Evolutionary conservation across 768 basidiomycete genomes (phyloP).

Genomic region (Ephemerocybe angulata): DNA sequence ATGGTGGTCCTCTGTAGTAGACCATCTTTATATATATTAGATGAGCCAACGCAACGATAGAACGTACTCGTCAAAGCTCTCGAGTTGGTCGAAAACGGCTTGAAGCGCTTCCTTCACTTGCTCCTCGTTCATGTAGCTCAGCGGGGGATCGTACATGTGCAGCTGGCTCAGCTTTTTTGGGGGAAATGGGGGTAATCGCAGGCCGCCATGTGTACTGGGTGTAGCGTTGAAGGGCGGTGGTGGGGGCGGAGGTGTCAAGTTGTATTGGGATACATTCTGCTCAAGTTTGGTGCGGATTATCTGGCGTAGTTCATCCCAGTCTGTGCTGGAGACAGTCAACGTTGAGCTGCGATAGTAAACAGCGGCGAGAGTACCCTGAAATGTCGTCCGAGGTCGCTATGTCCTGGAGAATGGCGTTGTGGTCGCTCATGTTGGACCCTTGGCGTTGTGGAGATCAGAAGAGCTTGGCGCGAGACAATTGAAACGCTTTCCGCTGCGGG

Average conservation of each 20-base stretch:
- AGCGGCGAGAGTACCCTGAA: slow-evolving; percentile 40
- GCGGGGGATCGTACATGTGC: slow-evolving; percentile 51
- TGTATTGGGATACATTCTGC: slow-evolving; percentile 52
- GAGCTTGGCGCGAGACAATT: background rate
- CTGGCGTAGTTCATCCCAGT: slow-evolving; percentile 68
- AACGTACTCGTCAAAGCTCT: slow-evolving; percentile 72
- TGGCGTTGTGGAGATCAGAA: slow-evolving; percentile 1
- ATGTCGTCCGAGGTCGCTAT: slow-evolving; percentile 64
- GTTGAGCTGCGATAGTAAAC: background rate
- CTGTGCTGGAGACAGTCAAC: slow-evolving; percentile 39
- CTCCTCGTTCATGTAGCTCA: slow-evolving; percentile 55
- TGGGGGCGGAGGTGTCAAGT: slow-evolving; percentile 31
- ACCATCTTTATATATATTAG: slow-evolving; percentile 5
- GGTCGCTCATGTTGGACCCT: background rate
- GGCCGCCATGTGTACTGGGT: slow-evolving; percentile 50
- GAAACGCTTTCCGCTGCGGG: background rate
- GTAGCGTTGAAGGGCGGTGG: slow-evolving; percentile 42
- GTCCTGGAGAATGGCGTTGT: slow-evolving; percentile 49
- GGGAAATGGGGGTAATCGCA: slow-evolving; percentile 72
- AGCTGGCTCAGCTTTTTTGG: slow-evolving; percentile 48
- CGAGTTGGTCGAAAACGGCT: slow-evolving; percentile 57
- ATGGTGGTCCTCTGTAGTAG: slow-evolving; percentile 56
- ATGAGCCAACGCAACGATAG: background rate
- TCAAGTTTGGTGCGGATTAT: slow-evolving; percentile 69
- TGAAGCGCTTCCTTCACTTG: slow-evolving; percentile 58